Evolutionary conservation across 352 stramenopile genomes (phyloP).

Genomic region (Globisporangium acanthophoron): DNA sequence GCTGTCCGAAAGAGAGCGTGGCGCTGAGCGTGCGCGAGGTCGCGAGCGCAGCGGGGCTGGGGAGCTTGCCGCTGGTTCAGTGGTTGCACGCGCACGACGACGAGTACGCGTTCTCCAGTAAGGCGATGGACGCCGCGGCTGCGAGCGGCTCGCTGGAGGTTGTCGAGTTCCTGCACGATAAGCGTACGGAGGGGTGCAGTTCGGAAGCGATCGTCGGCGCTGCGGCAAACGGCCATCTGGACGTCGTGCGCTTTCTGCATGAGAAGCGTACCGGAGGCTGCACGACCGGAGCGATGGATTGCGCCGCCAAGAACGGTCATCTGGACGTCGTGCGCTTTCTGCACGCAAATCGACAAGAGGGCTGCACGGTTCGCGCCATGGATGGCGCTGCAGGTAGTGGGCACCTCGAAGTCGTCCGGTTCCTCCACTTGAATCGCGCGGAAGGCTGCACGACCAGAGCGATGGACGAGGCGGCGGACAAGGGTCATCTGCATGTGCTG

Average conservation of each 20-base stretch:
- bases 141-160: conserved; percentile 5
- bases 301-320: conserved; percentile 8
- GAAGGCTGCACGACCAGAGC: conserved; percentile 10
- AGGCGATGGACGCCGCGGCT: conserved; percentile 13
- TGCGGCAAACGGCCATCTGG: conserved; percentile 2
- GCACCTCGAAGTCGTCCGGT: conserved; percentile 5
- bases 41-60: background rate
- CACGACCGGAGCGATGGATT: conserved; percentile 10
- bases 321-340: conserved; percentile 6
- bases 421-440: conserved; percentile 6
- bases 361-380: conserved; percentile 9
- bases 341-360: conserved; percentile 5
- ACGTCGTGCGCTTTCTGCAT: conserved; percentile 14
- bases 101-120: conserved; percentile 3
- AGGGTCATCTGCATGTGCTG: conserved; percentile 16
- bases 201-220: conserved; percentile 8
- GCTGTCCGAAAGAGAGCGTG: conserved; percentile 3
- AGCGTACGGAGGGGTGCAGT: conserved; percentile 10
- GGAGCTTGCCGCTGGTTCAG: background rate
- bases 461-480: conserved; percentile 13
- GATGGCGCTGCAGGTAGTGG: conserved; percentile 4
- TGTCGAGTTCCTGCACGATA: conserved; percentile 9
- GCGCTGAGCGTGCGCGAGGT: background rate
- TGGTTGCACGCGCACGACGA: conserved; percentile 8
- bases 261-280: conserved; percentile 9